Evolutionary conservation across 768 basidiomycete species (phyloP).

Genomic region (Boletus eberwhitei): DNA sequence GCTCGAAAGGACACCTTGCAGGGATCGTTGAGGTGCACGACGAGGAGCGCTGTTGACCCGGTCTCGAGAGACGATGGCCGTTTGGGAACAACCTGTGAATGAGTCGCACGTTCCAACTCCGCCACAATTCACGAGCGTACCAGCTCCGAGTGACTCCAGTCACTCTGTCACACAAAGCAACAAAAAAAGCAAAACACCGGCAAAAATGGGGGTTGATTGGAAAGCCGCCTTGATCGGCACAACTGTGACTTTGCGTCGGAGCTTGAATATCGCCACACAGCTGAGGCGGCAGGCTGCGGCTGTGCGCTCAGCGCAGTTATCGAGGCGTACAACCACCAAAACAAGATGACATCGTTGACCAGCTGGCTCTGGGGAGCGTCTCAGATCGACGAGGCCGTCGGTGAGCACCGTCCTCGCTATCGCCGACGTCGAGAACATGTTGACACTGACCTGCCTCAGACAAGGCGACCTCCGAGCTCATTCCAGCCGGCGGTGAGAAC

Average conservation of each 20-base stretch:
- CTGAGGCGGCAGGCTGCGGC: slow-evolving; percentile 19
- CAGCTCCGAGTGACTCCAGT: slow-evolving; percentile 23
- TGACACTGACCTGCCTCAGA: slow-evolving; percentile 49
- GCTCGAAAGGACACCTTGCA: not conserved
- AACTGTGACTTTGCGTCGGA: slow-evolving; percentile 12
- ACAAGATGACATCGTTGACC: slow-evolving; percentile 55
- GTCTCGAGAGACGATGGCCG: slow-evolving; percentile 29
- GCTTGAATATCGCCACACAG: slow-evolving; percentile 11
- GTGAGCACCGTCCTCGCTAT: slow-evolving; percentile 40
- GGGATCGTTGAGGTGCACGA: slow-evolving; percentile 7
- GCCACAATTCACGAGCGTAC: slow-evolving; percentile 25
- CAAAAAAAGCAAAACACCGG: not conserved
- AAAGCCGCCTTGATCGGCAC: slow-evolving; percentile 9
- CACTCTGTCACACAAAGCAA: slow-evolving; percentile 5
- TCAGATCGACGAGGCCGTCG: slow-evolving; percentile 79
- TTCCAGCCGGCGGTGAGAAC: slow-evolving; percentile 81
- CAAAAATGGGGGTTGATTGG: not conserved
- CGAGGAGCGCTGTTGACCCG: slow-evolving; percentile 17
- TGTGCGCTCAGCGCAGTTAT: slow-evolving; percentile 5
- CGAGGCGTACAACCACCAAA: slow-evolving; percentile 13
- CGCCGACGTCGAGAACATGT: slow-evolving; percentile 2
- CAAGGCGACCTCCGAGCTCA: slow-evolving; percentile 89
- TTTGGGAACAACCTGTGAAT: slow-evolving; percentile 35
- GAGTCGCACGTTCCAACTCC: slow-evolving; percentile 32
- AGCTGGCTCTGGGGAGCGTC: slow-evolving; percentile 80